Evolutionary conservation across 768 basidiomycete genomes (phyloP).

Genomic region (Hypholoma fasciculare): DNA sequence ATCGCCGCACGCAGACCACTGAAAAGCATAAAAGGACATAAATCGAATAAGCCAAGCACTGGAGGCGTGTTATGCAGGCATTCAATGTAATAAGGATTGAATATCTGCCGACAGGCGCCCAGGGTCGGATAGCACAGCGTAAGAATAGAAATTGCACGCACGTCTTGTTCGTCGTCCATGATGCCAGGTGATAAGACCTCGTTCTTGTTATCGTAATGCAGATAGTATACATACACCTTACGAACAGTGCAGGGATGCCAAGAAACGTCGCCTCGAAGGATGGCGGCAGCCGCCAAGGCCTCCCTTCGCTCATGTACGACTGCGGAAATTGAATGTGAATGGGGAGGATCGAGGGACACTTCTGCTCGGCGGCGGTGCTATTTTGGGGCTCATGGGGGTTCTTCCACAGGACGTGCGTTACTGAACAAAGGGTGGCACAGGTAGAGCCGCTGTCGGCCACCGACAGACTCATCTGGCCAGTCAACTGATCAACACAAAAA

Average conservation of each 20-base stretch:
- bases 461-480: conserved; percentile 34
- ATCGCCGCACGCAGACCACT: neutral
- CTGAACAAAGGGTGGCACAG: conserved; percentile 27
- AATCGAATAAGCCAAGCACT: neutral
- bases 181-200: conserved; percentile 28
- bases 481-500: conserved; percentile 21
- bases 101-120: neutral
- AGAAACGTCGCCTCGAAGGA: conserved; percentile 37
- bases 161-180: conserved; percentile 38
- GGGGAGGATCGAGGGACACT: conserved; percentile 39
- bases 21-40: neutral
- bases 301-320: conserved; percentile 29
- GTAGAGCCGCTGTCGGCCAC: conserved; percentile 34
- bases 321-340: conserved; percentile 36
- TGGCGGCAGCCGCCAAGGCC: conserved; percentile 33
- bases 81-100: too few species aligned
- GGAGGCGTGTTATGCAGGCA: too few species aligned
- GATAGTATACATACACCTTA: conserved; percentile 34
- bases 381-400: conserved; percentile 9
- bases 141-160: conserved; percentile 17
- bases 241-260: conserved; percentile 31
- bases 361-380: conserved; percentile 6
- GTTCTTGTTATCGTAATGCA: conserved; percentile 31
- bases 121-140: neutral
- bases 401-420: conserved; percentile 31